These are phyloP conservation scores for Cyclospora cayetanensis DNA, from an alignment of 169 alveolate genomes.

Conservation along the genomic window DNA sequence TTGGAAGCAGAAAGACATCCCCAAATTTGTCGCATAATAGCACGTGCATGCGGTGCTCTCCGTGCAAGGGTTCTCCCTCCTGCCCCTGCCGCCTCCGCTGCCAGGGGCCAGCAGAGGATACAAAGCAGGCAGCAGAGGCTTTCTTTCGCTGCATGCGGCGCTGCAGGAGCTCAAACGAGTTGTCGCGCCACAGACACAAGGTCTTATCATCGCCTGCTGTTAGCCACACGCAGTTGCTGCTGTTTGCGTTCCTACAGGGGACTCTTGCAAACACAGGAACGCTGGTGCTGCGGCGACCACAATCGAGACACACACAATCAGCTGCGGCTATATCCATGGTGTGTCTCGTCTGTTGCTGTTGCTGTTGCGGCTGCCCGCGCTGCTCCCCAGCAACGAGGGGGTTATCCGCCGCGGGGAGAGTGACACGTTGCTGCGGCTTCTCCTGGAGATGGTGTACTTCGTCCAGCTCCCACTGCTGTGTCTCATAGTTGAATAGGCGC, in stretches of 20 bases:
- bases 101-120: not conserved
- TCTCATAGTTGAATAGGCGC: not conserved
- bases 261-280: not conserved
- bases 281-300: constrained; percentile 26
- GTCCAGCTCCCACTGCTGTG: not conserved
- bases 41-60: not conserved
- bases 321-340: constrained; percentile 3
- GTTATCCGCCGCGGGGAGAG: not conserved
- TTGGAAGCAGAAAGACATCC: not conserved
- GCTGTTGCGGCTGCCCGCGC: not conserved
- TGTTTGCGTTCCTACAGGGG: not conserved
- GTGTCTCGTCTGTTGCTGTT: not conserved
- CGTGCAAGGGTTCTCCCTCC: not conserved
- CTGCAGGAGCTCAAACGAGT: not conserved
- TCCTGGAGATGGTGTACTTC: not conserved
- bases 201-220: constrained; percentile 42
- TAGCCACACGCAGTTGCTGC: constrained; percentile 6
- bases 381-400: not conserved
- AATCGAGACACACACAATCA: constrained; percentile 40
- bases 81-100: not conserved
- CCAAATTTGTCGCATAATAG: constrained; percentile 32
- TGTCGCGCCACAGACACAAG: not conserved
- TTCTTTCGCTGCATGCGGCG: constrained; percentile 45
- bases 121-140: constrained; percentile 18
- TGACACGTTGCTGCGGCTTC: not conserved